Conservation (phyloP, 345 rosid genomes). For the thale cress (Arabidopsis thaliana) region TAIR10.1 NC_003076.8:712501-713000, state of each 20-base stretch:
- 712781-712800: conserved; percentile 44
- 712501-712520: conserved; percentile 26
- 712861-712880: conserved; percentile 45
- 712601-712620: neutral
- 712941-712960: conserved; percentile 7
- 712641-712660: conserved; percentile 20
- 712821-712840: conserved; percentile 44
- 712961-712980: conserved; percentile 14
- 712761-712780: conserved; percentile 33
- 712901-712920: neutral
- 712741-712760: conserved; percentile 42
- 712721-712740: conserved; percentile 1
- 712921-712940: conserved; percentile 1
- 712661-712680: conserved; percentile 33
- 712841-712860: conserved; percentile 49
- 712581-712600: conserved; percentile 24
- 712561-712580: conserved; percentile 46
- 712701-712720: conserved; percentile 44
- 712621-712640: conserved; percentile 11
- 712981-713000: conserved; percentile 17
- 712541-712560: conserved; percentile 25
- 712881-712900: neutral
- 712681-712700: conserved; percentile 41
- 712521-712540: neutral
- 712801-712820: conserved; percentile 37